phyloP scores from a whole-genome alignment of 129 eudicot genomes.

The Chrysanthemum makinoi region DNA sequence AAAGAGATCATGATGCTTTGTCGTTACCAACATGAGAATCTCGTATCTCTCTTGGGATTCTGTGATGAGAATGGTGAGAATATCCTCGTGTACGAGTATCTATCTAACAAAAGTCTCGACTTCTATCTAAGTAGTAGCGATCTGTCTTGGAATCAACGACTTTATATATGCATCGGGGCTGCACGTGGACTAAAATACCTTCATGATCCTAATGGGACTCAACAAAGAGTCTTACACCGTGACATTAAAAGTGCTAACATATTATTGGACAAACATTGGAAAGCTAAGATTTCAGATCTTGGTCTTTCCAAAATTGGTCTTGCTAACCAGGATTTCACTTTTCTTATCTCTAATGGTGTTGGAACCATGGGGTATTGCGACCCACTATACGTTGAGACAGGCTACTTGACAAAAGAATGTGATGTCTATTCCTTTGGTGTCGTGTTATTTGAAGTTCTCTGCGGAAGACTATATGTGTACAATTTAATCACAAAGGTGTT shows the following conservation, averaged over 20 bases:
- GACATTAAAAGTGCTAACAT: background rate
- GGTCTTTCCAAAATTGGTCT: background rate
- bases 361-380: slow-evolving; percentile 2
- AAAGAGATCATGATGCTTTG: slow-evolving; percentile 1
- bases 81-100: slow-evolving; percentile 7
- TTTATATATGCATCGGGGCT: background rate
- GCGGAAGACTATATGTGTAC: background rate
- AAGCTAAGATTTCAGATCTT: background rate
- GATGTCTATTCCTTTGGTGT: background rate
- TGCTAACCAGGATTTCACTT: background rate
- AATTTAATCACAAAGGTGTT: background rate
- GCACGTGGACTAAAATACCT: background rate
- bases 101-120: slow-evolving; percentile 1
- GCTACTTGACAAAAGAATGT: background rate
- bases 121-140: background rate
- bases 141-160: slow-evolving; percentile 5
- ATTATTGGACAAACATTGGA: background rate
- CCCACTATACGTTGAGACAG: background rate
- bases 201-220: background rate
- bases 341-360: background rate
- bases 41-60: slow-evolving; percentile 4
- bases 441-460: background rate
- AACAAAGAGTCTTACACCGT: slow-evolving; percentile 8
- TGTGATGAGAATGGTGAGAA: background rate
- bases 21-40: background rate